A percentile compares a stretch with the other conserved stretches of the same genome.
These are phyloP conservation scores for Tulasnella sp. DNA, from an alignment of 768 basidiomycete genomes.

Conservation along the genomic window DNA sequence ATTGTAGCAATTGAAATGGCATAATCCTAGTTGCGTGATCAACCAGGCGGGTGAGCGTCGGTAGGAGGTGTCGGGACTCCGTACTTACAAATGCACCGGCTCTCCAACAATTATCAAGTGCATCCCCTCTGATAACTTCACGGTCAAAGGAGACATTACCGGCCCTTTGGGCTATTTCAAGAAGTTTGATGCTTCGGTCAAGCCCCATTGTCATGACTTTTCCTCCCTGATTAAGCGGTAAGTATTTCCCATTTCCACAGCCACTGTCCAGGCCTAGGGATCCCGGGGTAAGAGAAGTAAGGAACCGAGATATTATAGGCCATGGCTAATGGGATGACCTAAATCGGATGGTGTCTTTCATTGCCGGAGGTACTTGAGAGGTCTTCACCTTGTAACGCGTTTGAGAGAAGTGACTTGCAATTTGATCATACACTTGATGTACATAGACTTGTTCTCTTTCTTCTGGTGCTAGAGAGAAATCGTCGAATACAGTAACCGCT, in stretches of 20 bases:
- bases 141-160: slow-evolving; percentile 32
- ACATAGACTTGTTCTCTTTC: slow-evolving; percentile 24
- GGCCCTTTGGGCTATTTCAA: slow-evolving; percentile 60
- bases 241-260: slow-evolving; percentile 96
- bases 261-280: slow-evolving; percentile 90
- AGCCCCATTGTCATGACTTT: slow-evolving; percentile 66
- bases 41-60: background rate
- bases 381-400: slow-evolving; percentile 29
- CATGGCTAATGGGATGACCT: slow-evolving; percentile 45
- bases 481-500: too few relatives aligned
- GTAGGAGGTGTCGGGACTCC: background rate
- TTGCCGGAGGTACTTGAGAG: too few relatives aligned
- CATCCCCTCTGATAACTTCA: slow-evolving; percentile 74
- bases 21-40: slow-evolving; percentile 56
- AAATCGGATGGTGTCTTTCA: too few relatives aligned
- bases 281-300: slow-evolving; percentile 55
- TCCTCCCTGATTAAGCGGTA: slow-evolving; percentile 50
- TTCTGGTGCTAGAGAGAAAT: too few relatives aligned
- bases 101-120: slow-evolving; percentile 62
- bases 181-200: slow-evolving; percentile 66
- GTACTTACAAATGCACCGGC: slow-evolving; percentile 61
- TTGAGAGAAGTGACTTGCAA: slow-evolving; percentile 27
- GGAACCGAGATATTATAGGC: slow-evolving; percentile 72
- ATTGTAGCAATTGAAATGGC: slow-evolving; percentile 96
- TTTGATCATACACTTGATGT: slow-evolving; percentile 27